Evolutionary conservation across 768 basidiomycete genomes (phyloP).

Genomic region (Boletellus ananas): DNA sequence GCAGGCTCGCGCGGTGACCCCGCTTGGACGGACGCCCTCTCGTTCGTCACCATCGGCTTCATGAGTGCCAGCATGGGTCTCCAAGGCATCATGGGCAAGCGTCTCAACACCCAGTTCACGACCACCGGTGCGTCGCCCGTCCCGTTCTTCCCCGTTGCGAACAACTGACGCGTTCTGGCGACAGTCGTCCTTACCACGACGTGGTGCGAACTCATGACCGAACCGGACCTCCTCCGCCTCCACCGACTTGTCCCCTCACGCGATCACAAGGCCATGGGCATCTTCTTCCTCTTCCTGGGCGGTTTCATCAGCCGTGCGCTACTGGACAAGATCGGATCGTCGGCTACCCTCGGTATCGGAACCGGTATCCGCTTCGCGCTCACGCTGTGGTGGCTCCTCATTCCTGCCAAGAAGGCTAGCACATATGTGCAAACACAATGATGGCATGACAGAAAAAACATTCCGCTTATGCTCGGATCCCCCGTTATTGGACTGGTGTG

Average conservation of each 20-base stretch:
- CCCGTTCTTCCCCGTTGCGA: background rate
- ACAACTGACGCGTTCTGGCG: background rate
- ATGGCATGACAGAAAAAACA: too few species aligned
- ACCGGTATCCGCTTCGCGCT: constrained; percentile 60
- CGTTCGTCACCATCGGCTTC: constrained; percentile 72
- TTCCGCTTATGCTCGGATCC: too few species aligned
- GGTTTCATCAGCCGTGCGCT: constrained; percentile 65
- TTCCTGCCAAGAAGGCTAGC: constrained; percentile 37
- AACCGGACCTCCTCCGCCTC: constrained; percentile 66
- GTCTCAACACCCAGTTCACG: constrained; percentile 74
- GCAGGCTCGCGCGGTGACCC: constrained; percentile 55
- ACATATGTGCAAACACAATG: background rate
- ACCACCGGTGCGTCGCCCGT: constrained; percentile 55
- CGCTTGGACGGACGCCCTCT: constrained; percentile 62
- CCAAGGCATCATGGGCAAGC: constrained; percentile 83
- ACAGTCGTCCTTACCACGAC: constrained; percentile 80
- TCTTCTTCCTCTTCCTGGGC: constrained; percentile 67
- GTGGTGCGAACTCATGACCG: constrained; percentile 85
- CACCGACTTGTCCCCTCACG: constrained; percentile 52
- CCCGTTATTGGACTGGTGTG: background rate
- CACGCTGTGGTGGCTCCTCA: constrained; percentile 61
- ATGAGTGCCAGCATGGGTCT: constrained; percentile 75
- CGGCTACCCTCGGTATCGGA: constrained; percentile 63
- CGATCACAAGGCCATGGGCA: constrained; percentile 70
- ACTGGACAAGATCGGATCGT: constrained; percentile 55